A percentile compares a stretch with the other conserved stretches of the same genome.
Evolutionary conservation across 352 stramenopile species (phyloP).

Genomic region (Nothophytophthora sp.): DNA sequence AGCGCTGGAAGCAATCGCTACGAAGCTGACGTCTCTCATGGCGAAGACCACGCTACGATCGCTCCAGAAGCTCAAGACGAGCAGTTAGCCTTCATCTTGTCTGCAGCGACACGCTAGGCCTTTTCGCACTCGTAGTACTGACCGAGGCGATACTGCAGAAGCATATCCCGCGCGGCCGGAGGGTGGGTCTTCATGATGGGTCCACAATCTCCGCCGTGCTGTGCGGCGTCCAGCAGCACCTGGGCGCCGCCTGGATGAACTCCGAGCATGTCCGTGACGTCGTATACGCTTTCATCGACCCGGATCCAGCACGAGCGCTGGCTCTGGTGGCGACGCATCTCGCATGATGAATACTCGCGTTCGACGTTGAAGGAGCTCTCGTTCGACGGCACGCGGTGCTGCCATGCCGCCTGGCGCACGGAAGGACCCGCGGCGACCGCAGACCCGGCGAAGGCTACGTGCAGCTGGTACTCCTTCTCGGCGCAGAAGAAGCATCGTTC

Average conservation of each 20-base stretch:
- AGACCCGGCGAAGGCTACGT: conserved; percentile 42
- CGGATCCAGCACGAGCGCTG: conserved; percentile 91
- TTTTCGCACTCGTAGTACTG: conserved; percentile 68
- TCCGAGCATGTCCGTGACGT: conserved; percentile 89
- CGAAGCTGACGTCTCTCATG: conserved; percentile 56
- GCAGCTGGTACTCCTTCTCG: conserved; percentile 75
- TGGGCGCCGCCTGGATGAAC: conserved; percentile 88
- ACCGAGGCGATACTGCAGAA: conserved; percentile 62
- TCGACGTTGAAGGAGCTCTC: conserved; percentile 39
- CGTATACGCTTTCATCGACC: conserved; percentile 86
- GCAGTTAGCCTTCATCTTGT: conserved; percentile 14
- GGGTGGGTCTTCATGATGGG: conserved; percentile 59
- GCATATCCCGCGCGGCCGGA: conserved; percentile 35
- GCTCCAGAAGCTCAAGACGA: conserved; percentile 63
- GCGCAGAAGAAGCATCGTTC: conserved; percentile 71
- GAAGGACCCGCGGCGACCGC: conserved; percentile 18
- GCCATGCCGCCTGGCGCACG: conserved; percentile 21
- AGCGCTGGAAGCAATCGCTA: conserved; percentile 43
- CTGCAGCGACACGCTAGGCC: conserved; percentile 7
- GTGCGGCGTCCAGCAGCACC: conserved; percentile 54
- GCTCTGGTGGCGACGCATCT: conserved; percentile 84
- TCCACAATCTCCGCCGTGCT: conserved; percentile 52
- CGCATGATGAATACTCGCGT: conserved; percentile 85
- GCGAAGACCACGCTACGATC: conserved; percentile 64
- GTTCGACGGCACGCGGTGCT: conserved; percentile 21